Evolutionary conservation across 2,329 filamentous ascomycete species (phyloP), one percentile per base, ranked within the genome.

Genomic region (Alternaria conjuncta): DNA sequence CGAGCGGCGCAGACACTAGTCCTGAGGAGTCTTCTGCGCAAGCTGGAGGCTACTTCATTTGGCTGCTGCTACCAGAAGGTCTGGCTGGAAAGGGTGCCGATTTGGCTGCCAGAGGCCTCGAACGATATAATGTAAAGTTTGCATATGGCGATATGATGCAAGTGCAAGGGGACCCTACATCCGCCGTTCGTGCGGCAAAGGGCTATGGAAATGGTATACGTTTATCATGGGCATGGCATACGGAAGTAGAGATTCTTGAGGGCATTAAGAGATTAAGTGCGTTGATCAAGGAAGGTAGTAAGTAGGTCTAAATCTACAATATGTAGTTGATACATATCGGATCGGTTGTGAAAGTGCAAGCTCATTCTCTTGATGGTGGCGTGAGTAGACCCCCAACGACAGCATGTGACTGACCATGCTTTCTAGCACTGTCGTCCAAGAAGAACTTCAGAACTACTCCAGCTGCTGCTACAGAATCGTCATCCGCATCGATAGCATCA

Each of bases 131-230:
- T 49, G 76, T 95, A 61, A 83, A 88, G 25, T 82, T 94, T 23
- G 90, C 88, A 3, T 82, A 85, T 7, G 93, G 92, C 1, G 83
- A 84, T 53, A 83, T 90, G 68, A 95, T 94, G 77, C 86, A 89
- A 71, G 70, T 82, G 8, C 78, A 80, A 30, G 76, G 64, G 6
- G 66, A 69, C n/a, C 20, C 44, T 43, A 30, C 25, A 15, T 64
- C 58, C 10, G 25, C 50, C 6, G 50, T 61, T 43, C 55, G 63
- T 32, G 60, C 62, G 20, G 44, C 55, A 28, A 53, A 63, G 5
- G 60, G 63, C 2, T 69, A 61, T 44, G 58, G 67, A 9, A 62
- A 57, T 23, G 67, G 67, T 9, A 66, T 69, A 13, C 55, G 65
- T 25, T 32, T 69, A 20, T 69, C 54, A 10, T 68, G 67, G 67